Percentiles rank a stretch among this genome's conserved stretches.
Evolutionary conservation across 208 protist genomes (phyloP).

Genomic region (Leishmania turanica): DNA sequence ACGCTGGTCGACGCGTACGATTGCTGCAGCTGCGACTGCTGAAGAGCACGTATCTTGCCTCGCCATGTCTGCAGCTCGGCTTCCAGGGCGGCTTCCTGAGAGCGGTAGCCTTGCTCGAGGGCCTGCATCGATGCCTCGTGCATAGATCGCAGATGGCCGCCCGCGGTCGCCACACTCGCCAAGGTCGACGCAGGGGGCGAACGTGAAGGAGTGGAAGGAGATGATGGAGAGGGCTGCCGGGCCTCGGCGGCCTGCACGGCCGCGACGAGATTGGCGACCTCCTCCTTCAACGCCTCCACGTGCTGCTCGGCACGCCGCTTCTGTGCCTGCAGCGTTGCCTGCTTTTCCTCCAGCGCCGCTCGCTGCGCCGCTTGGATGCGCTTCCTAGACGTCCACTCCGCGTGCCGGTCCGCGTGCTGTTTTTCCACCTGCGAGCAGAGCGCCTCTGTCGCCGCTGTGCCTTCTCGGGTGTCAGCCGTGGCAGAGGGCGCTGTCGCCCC

Average conservation of each 20-base stretch:
- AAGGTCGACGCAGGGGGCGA: background rate
- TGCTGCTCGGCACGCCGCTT: constrained; percentile 18
- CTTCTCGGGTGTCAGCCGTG: constrained; percentile 7
- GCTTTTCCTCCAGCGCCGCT: constrained; percentile 7
- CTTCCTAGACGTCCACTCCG: constrained; percentile 9
- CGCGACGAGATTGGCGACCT: constrained; percentile 9
- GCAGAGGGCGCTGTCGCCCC: background rate
- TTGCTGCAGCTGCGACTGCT: constrained; percentile 6
- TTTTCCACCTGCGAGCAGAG: constrained; percentile 17
- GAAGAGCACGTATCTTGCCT: constrained; percentile 14
- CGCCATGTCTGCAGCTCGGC: constrained; percentile 31
- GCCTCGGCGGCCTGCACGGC: background rate
- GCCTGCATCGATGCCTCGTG: constrained; percentile 37
- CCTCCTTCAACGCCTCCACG: constrained; percentile 9
- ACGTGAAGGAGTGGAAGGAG: constrained; percentile 2
- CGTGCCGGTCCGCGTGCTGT: constrained; percentile 22
- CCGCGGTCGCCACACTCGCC: background rate
- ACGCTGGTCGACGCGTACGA: constrained; percentile 3
- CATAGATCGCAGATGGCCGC: constrained; percentile 9
- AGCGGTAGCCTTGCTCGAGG: constrained; percentile 40
- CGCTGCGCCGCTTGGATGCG: constrained; percentile 8
- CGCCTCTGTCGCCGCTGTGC: constrained; percentile 1
- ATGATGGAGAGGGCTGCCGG: background rate
- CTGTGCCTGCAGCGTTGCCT: constrained; percentile 7
- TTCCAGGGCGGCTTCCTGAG: constrained; percentile 35